Base-by-base conservation (phyloP, 768 basidiomycete species). In the Clavulina sp. region DNA sequence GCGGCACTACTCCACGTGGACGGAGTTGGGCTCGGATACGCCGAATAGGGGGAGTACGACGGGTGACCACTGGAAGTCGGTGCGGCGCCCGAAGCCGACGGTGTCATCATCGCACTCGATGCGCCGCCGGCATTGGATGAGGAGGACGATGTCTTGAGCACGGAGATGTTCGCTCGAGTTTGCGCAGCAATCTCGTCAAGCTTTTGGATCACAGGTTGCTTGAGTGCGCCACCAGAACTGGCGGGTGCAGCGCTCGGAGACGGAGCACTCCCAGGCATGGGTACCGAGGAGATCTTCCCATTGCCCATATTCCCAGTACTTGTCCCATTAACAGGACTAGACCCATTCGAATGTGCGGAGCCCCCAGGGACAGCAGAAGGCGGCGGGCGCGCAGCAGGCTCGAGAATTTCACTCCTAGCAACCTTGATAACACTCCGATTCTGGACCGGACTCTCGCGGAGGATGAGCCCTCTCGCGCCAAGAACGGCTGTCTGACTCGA, bases 111-210 rank as follows among this genome's bases (percentile, higher is more conserved):
- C 29, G 19, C 49, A n/a, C 46, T 38, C 53, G 36, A 0, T 24
- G n/a, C 4, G 21, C 19, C 30, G 6, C 48, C 50, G 16, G 53
- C 51, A 31, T 50, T 52, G 49, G n/a, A n/a, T n/a, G n/a, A n/a
- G n/a, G n/a, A n/a, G 19, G 47, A 48, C 44, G 81, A 80, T 52
- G 84, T 81, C 59, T 93, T 92, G 60, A 93, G 83, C 57, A 96
- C 89, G 24, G 89, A 82, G 61, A 96, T 88, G 63, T 91, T 86
- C 5, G 92, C 88, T 54, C 78, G 70, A n/a, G 88, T 92, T 61
- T 87, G 83, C 2, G 81, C 79, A 28, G 91, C 92, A 61, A 96
- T 86, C 61, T 93, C 87, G 64, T 95, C 89, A n/a, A 96, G 75
- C 51, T 81, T 77, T 48, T 77, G 76, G 50, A 83, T 76, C 32